These are phyloP conservation scores for Salix udensis DNA, from an alignment of 345 rosid species.

Conservation along the genomic window DNA sequence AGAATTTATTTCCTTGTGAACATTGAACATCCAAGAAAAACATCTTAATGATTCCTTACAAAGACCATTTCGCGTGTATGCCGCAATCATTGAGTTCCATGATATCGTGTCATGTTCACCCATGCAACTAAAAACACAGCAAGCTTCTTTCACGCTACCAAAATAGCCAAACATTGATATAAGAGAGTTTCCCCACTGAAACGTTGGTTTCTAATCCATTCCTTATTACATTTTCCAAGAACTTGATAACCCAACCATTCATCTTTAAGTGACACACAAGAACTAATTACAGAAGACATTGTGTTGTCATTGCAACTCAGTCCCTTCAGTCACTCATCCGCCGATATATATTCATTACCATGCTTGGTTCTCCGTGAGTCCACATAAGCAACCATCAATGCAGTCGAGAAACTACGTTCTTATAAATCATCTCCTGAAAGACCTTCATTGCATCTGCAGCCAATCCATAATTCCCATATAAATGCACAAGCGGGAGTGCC, in stretches of 20 bases:
- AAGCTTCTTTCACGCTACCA: slow-evolving; percentile 46
- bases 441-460: slow-evolving; percentile 49
- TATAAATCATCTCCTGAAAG: slow-evolving; percentile 76
- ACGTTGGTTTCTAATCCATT: slow-evolving; percentile 52
- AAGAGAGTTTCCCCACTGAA: slow-evolving; percentile 65
- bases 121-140: slow-evolving; percentile 47
- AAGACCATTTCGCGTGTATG: slow-evolving; percentile 49
- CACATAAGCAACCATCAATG: slow-evolving; percentile 69
- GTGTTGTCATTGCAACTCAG: slow-evolving; percentile 60
- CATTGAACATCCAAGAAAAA: slow-evolving; percentile 54
- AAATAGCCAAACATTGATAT: slow-evolving; percentile 66
- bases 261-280: slow-evolving; percentile 56
- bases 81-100: slow-evolving; percentile 73
- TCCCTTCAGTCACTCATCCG: slow-evolving; percentile 55
- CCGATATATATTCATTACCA: slow-evolving; percentile 45
- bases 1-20: slow-evolving; percentile 47
- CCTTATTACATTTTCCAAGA: slow-evolving; percentile 54
- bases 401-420: slow-evolving; percentile 88
- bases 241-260: slow-evolving; percentile 53
- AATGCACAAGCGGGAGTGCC: slow-evolving; percentile 78
- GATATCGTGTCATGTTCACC: slow-evolving; percentile 63
- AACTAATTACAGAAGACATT: slow-evolving; percentile 54
- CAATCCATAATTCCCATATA: slow-evolving; percentile 57
- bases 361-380: slow-evolving; percentile 48
- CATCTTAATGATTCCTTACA: slow-evolving; percentile 39